phyloP scores from a whole-genome alignment of 2,329 filamentous ascomycete species.

The Alternaria alternata region DNA sequence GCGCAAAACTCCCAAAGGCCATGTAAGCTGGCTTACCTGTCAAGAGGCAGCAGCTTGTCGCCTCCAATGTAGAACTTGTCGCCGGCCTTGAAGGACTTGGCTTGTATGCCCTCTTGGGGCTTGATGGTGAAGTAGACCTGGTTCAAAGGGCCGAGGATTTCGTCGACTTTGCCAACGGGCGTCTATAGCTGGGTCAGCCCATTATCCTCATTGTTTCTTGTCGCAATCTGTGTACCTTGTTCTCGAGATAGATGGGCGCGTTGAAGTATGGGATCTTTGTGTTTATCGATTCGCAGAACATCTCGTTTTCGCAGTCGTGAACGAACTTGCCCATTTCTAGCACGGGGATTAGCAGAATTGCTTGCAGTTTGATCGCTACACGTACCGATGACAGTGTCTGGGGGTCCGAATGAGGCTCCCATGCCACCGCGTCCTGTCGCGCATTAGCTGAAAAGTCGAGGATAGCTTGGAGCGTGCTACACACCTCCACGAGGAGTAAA shows the following conservation, averaged over 20 bases:
- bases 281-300: conserved; percentile 96
- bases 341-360: conserved; percentile 24
- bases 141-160: conserved; percentile 96
- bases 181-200: conserved; percentile 62
- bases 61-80: conserved; percentile 97
- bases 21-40: conserved; percentile 65
- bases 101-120: conserved; percentile 94
- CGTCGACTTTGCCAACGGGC: conserved; percentile 94
- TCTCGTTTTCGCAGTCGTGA: conserved; percentile 95
- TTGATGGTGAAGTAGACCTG: conserved; percentile 99
- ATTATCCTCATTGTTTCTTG: not conserved
- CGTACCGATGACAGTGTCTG: conserved; percentile 55
- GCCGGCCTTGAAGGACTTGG: conserved; percentile 90
- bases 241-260: conserved; percentile 97
- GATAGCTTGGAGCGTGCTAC: conserved; percentile 30
- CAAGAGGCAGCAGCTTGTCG: conserved; percentile 93
- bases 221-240: conserved; percentile 71
- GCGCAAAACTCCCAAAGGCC: conserved; percentile 11
- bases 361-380: not conserved
- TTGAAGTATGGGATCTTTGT: conserved; percentile 98
- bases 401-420: conserved; percentile 53
- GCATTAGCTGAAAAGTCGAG: conserved; percentile 40
- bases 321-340: conserved; percentile 93
- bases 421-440: conserved; percentile 50
- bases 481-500: conserved; percentile 60